Evolutionary conservation across 1,139 yeast genomes (phyloP).

Genomic region (Taphrina pruni): DNA sequence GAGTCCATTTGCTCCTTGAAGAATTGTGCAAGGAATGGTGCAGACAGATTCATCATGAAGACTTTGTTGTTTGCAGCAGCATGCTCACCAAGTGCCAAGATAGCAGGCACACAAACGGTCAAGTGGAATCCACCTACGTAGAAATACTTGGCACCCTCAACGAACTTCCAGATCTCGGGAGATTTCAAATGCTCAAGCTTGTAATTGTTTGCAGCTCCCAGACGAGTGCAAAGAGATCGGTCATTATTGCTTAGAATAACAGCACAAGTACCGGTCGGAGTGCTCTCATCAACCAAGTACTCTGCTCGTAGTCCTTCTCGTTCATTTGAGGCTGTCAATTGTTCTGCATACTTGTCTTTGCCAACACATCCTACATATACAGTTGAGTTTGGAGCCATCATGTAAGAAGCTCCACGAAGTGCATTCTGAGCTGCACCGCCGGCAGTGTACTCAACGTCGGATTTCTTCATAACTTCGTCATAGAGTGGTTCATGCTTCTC

Average conservation of each 20-base stretch:
- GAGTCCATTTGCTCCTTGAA: conserved; percentile 89
- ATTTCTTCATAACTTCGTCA: conserved; percentile 66
- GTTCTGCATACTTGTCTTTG: conserved; percentile 82
- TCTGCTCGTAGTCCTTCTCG: conserved; percentile 86
- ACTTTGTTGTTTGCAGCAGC: conserved; percentile 79
- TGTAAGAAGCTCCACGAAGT: conserved; percentile 97
- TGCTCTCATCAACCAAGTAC: conserved; percentile 68
- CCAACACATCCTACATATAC: conserved; percentile 97
- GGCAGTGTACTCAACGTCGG: conserved; percentile 76
- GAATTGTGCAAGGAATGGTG: conserved; percentile 95
- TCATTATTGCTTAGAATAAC: conserved; percentile 86
- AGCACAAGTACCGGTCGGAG: conserved; percentile 97
- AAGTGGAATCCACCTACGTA: conserved; percentile 98
- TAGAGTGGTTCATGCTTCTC: conserved; percentile 85
- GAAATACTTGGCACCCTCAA: conserved; percentile 78
- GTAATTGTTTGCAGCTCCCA: conserved; percentile 98
- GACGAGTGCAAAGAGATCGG: conserved; percentile 93
- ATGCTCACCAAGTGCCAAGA: conserved; percentile 84
- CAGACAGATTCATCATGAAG: conserved; percentile 85
- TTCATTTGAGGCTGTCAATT: conserved; percentile 79
- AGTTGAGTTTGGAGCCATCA: conserved; percentile 80
- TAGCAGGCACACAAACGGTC: conserved; percentile 96
- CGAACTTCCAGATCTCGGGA: conserved; percentile 88
- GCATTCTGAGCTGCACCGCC: conserved; percentile 99
- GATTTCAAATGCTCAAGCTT: conserved; percentile 82